phyloP scores from a whole-genome alignment of 352 stramenopile species.

The Peronospora destructor region DNA sequence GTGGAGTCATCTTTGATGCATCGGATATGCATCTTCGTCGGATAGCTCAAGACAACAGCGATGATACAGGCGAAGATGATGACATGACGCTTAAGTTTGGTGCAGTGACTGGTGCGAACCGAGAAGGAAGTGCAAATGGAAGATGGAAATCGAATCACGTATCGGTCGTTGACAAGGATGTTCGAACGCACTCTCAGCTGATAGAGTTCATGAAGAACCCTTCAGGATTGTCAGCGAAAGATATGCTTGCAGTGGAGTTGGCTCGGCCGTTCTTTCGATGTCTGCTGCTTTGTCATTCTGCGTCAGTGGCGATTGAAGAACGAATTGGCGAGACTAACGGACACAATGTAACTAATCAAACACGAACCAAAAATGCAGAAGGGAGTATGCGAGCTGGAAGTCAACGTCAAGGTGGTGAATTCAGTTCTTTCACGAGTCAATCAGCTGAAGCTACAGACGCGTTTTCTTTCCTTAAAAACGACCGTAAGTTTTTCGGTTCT shows the following conservation, averaged over 20 bases:
- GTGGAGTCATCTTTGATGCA: constrained; percentile 86
- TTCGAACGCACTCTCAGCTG: constrained; percentile 57
- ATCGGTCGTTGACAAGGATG: constrained; percentile 58
- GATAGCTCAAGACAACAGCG: constrained; percentile 25
- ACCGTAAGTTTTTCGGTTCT: constrained; percentile 64
- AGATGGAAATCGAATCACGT: constrained; percentile 33
- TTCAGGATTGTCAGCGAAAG: constrained; percentile 37
- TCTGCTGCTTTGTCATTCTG: constrained; percentile 75
- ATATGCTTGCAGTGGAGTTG: constrained; percentile 50
- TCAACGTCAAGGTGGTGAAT: constrained; percentile 12
- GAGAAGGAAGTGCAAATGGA: constrained; percentile 15
- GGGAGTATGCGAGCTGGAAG: constrained; percentile 22
- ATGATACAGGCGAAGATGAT: constrained; percentile 13
- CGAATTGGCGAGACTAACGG: constrained; percentile 5
- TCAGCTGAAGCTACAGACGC: constrained; percentile 23
- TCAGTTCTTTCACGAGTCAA: constrained; percentile 24
- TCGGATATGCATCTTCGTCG: constrained; percentile 50
- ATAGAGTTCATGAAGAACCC: constrained; percentile 65
- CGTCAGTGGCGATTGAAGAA: constrained; percentile 54
- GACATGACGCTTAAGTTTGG: constrained; percentile 25
- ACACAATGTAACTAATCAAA: constrained; percentile 10
- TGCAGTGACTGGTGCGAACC: background rate
- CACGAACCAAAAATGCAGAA: constrained; percentile 15
- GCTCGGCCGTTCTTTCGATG: constrained; percentile 75
- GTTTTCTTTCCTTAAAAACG: constrained; percentile 27